Conservation (phyloP, 352 stramenopile genomes). For the Poterioochromonas sp. region DNA sequence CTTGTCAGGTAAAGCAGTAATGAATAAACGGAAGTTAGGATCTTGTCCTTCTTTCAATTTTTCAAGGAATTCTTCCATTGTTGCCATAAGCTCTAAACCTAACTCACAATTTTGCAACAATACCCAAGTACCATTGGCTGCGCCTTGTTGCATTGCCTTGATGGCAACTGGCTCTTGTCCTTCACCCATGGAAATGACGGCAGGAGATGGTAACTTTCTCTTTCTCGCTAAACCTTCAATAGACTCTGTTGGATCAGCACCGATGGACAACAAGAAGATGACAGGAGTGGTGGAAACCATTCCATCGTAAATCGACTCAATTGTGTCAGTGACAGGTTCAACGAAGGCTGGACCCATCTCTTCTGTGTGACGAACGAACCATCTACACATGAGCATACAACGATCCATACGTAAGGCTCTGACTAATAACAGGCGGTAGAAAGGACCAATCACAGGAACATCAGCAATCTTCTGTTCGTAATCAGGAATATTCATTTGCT, state of each 20-base stretch:
- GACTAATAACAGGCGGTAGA: slow-evolving; percentile 91
- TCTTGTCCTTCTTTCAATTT: slow-evolving; percentile 90
- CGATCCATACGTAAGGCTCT: slow-evolving; percentile 91
- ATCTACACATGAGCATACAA: slow-evolving; percentile 90
- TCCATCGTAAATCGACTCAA: slow-evolving; percentile 92
- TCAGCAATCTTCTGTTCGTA: slow-evolving; percentile 84
- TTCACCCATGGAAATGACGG: slow-evolving; percentile 94
- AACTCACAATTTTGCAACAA: slow-evolving; percentile 94
- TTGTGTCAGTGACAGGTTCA: slow-evolving; percentile 96
- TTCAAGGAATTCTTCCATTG: slow-evolving; percentile 93
- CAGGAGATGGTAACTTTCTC: slow-evolving; percentile 86
- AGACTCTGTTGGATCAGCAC: slow-evolving; percentile 90
- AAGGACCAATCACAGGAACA: slow-evolving; percentile 76
- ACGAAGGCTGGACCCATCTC: slow-evolving; percentile 92
- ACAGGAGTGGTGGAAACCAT: slow-evolving; percentile 89
- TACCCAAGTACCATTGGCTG: slow-evolving; percentile 93
- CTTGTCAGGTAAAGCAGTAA: slow-evolving; percentile 88
- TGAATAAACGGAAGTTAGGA: slow-evolving; percentile 88
- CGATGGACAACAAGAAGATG: slow-evolving; percentile 93
- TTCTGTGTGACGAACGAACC: slow-evolving; percentile 91
- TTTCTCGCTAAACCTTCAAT: slow-evolving; percentile 92
- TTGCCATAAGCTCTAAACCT: slow-evolving; percentile 91
- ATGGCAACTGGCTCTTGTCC: slow-evolving; percentile 92
- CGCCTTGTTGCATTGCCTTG: slow-evolving; percentile 88
- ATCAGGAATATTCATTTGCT: slow-evolving; percentile 83